Conservation (phyloP, 2,329 filamentous ascomycete species). For the Cercospora citrullina region DNA sequence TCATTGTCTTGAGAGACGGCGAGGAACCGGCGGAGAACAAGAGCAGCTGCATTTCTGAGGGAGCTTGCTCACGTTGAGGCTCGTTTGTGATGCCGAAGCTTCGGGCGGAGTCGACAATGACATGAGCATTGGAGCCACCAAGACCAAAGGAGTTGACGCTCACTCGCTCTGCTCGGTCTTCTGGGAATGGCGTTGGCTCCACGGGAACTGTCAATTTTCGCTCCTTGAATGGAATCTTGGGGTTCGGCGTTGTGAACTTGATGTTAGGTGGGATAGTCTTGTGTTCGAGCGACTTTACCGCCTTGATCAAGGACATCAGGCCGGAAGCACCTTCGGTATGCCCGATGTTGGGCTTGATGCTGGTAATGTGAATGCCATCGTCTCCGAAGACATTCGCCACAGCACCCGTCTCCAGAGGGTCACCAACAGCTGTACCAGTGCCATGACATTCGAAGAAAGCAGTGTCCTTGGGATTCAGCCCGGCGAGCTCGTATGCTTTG, state of each 20-base stretch:
- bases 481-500: neutral
- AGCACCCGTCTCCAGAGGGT: neutral
- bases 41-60: neutral
- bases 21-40: neutral
- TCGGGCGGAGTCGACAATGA: neutral
- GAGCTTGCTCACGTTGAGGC: neutral
- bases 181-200: neutral
- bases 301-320: constrained; percentile 23
- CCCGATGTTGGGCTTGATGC: constrained; percentile 14
- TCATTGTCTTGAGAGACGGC: neutral
- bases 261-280: neutral
- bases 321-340: constrained; percentile 23
- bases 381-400: neutral
- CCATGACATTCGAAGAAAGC: neutral
- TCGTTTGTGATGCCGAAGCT: neutral
- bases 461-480: neutral
- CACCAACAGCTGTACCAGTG: neutral
- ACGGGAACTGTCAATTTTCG: neutral
- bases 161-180: neutral
- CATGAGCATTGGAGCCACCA: neutral
- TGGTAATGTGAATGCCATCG: neutral
- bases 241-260: neutral
- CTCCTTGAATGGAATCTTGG: neutral
- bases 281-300: constrained; percentile 6
- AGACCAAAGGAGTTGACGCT: neutral